Conservation (phyloP, 305 asterid genomes). For the Fraxinus angustifolia region DNA sequence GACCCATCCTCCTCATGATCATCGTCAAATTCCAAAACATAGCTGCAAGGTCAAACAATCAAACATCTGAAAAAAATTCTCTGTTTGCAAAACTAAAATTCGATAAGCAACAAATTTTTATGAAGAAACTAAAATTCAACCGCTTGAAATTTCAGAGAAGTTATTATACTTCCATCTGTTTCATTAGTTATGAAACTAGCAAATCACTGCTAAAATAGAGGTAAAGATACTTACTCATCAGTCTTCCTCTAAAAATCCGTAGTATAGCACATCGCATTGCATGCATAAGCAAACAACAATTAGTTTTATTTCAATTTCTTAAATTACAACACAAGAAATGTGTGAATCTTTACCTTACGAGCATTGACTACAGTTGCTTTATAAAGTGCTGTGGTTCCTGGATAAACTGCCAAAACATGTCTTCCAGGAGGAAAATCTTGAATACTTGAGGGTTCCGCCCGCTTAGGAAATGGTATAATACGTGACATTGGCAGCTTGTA, state of each 20-base stretch:
- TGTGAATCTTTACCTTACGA: slow-evolving; percentile 58
- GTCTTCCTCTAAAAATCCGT: slow-evolving; percentile 58
- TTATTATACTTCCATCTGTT: neutral
- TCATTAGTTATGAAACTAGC: neutral
- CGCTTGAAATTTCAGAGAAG: neutral
- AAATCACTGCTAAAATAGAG: neutral
- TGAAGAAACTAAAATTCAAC: neutral
- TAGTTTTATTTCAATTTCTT: slow-evolving; percentile 25
- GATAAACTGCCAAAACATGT: slow-evolving; percentile 91
- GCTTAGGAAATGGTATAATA: slow-evolving; percentile 83
- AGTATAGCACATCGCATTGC: slow-evolving; percentile 21
- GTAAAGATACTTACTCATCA: slow-evolving; percentile 76
- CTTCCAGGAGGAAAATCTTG: slow-evolving; percentile 78
- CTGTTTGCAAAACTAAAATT: neutral
- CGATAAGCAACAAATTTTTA: neutral
- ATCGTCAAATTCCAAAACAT: slow-evolving; percentile 81
- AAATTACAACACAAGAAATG: neutral
- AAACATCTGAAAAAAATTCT: neutral
- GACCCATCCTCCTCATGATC: slow-evolving; percentile 92
- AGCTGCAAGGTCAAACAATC: slow-evolving; percentile 45
- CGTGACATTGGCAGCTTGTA: slow-evolving; percentile 83
- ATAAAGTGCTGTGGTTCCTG: slow-evolving; percentile 89
- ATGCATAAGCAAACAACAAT: slow-evolving; percentile 29
- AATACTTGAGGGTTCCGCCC: slow-evolving; percentile 58
- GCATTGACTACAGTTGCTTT: slow-evolving; percentile 89